phyloP scores from a whole-genome alignment of 2,329 filamentous ascomycete genomes.

The Fonsecaea pugnacius region DNA sequence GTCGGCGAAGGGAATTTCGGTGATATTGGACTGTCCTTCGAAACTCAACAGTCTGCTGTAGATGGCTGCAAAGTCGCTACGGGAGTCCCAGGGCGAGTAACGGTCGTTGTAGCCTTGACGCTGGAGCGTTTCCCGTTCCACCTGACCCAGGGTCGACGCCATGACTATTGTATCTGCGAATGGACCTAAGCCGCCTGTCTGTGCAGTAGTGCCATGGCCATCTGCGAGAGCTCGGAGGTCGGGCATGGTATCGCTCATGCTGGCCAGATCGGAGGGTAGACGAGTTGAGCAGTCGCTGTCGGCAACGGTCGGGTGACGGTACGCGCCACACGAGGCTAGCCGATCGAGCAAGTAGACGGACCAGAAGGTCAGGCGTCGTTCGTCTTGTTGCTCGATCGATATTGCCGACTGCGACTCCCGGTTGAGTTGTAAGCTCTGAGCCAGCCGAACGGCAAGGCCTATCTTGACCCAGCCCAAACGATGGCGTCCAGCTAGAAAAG shows the following conservation, averaged over 20 bases:
- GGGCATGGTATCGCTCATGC: slow-evolving; percentile 22
- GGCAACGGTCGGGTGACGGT: slow-evolving; percentile 28
- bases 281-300: slow-evolving; percentile 39
- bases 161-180: slow-evolving; percentile 43
- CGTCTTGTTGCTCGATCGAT: slow-evolving; percentile 39
- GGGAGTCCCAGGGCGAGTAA: slow-evolving; percentile 45
- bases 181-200: slow-evolving; percentile 32
- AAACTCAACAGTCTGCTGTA: slow-evolving; percentile 42
- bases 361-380: slow-evolving; percentile 41
- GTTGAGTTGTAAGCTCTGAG: slow-evolving; percentile 49
- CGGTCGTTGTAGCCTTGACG: slow-evolving; percentile 34
- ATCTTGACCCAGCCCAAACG: slow-evolving; percentile 47
- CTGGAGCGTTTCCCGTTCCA: slow-evolving; percentile 40
- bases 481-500: slow-evolving; percentile 41
- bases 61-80: slow-evolving; percentile 43
- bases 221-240: slow-evolving; percentile 35
- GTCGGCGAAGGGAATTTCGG: slow-evolving; percentile 34
- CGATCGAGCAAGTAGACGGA: slow-evolving; percentile 42
- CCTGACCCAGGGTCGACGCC: slow-evolving; percentile 43
- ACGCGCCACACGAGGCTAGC: slow-evolving; percentile 39
- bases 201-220: not conserved
- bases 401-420: slow-evolving; percentile 34
- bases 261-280: slow-evolving; percentile 37
- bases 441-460: slow-evolving; percentile 63
- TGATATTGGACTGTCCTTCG: slow-evolving; percentile 41